These are phyloP conservation scores for Russula brevipes DNA, from an alignment of 768 basidiomycete genomes.

Conservation along the genomic window DNA sequence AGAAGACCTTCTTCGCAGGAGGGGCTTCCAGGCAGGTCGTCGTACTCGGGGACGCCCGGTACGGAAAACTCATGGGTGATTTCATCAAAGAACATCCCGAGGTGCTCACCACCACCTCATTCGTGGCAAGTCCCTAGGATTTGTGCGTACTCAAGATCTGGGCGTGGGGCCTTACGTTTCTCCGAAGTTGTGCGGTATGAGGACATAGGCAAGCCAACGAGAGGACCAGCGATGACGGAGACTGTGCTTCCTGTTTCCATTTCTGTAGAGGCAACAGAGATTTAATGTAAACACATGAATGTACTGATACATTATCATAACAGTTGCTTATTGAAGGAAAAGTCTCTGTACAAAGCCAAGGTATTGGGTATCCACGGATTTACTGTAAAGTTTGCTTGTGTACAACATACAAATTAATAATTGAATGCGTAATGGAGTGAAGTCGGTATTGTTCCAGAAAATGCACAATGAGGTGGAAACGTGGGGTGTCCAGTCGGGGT, in stretches of 20 bases:
- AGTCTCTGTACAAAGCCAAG: slow-evolving; percentile 19
- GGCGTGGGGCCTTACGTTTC: slow-evolving; percentile 15
- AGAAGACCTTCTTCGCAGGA: slow-evolving; percentile 47
- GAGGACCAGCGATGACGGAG: background rate
- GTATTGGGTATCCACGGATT: slow-evolving; percentile 22
- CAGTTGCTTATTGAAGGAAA: slow-evolving; percentile 14
- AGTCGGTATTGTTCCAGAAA: slow-evolving; percentile 14
- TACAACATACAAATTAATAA: slow-evolving; percentile 22
- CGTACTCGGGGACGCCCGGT: slow-evolving; percentile 40
- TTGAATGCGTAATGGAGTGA: slow-evolving; percentile 17
- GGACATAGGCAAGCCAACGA: slow-evolving; percentile 48
- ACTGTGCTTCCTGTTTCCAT: background rate
- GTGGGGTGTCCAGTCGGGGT: slow-evolving; percentile 5
- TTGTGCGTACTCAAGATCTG: slow-evolving; percentile 2
- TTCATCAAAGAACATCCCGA: slow-evolving; percentile 56
- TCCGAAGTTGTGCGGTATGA: slow-evolving; percentile 51
- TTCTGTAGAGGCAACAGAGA: background rate
- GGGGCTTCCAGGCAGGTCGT: slow-evolving; percentile 51
- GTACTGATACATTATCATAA: slow-evolving; percentile 22
- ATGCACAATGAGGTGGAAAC: slow-evolving; percentile 15
- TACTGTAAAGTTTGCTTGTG: slow-evolving; percentile 14
- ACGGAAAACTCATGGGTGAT: slow-evolving; percentile 48
- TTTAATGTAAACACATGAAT: slow-evolving; percentile 12
- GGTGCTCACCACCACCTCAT: slow-evolving; percentile 31
- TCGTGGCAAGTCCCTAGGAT: background rate